phyloP scores from a whole-genome alignment of 2,329 filamentous ascomycete species.

The Fusarium nisikadoi region DNA sequence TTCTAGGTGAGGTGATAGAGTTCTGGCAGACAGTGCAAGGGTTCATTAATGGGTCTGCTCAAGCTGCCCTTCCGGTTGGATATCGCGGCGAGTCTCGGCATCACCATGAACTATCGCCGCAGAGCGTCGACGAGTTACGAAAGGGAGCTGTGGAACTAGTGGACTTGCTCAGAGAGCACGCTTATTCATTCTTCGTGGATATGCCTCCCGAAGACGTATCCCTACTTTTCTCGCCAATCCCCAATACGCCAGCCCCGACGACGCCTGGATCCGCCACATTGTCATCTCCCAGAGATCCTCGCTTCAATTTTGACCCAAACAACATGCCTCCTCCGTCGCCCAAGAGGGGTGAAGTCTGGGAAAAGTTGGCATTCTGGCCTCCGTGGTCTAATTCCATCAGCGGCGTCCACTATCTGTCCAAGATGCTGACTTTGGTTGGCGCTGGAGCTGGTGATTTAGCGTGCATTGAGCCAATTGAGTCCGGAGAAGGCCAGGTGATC shows the following conservation, averaged over 20 bases:
- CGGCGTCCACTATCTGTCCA: conserved; percentile 89
- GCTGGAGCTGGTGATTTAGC: conserved; percentile 88
- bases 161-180: conserved; percentile 80
- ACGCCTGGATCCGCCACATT: conserved; percentile 49
- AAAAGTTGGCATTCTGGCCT: conserved; percentile 96
- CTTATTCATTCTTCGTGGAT: conserved; percentile 85
- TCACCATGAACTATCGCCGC: conserved; percentile 81
- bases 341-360: conserved; percentile 85
- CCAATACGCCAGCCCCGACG: conserved; percentile 61
- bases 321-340: conserved; percentile 82
- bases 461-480: conserved; percentile 73
- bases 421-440: conserved; percentile 84
- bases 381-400: conserved; percentile 92
- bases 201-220: conserved; percentile 92
- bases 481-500: conserved; percentile 64
- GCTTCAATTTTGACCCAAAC: conserved; percentile 82
- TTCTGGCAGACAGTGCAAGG: conserved; percentile 94
- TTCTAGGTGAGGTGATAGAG: conserved; percentile 89
- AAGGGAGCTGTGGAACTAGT: conserved; percentile 86
- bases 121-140: conserved; percentile 77
- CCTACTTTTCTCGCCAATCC: conserved; percentile 83
- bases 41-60: conserved; percentile 88
- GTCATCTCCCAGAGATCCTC: conserved; percentile 73
- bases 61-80: conserved; percentile 80
- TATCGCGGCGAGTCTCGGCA: conserved; percentile 83